Evolutionary conservation across 2,329 filamentous ascomycete species (phyloP).

Genomic region (Raffaelea albimanens): DNA sequence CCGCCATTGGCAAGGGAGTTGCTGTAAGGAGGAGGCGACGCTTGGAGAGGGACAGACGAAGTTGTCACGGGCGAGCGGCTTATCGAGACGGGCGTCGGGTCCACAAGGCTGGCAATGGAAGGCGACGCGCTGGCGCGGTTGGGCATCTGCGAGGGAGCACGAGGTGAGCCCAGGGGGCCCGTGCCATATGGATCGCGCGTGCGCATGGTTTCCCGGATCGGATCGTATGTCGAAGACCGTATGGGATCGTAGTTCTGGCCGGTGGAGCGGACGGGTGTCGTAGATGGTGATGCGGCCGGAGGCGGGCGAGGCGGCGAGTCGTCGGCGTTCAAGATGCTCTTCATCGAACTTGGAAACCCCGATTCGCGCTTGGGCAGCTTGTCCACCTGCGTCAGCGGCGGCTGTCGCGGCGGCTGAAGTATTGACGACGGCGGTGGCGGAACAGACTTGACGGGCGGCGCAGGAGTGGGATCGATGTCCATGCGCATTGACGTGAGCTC

Average conservation of each 20-base stretch:
- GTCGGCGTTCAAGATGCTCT: slow-evolving; percentile 46
- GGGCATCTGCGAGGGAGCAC: slow-evolving; percentile 30
- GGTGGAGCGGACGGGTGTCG: slow-evolving; percentile 49
- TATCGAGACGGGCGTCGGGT: slow-evolving; percentile 43
- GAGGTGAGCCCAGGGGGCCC: slow-evolving; percentile 41
- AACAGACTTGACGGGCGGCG: slow-evolving; percentile 8
- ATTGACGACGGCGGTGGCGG: slow-evolving; percentile 16
- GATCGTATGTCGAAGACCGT: slow-evolving; percentile 61
- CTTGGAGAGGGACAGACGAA: slow-evolving; percentile 17
- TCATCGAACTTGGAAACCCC: slow-evolving; percentile 39
- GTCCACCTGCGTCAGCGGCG: slow-evolving; percentile 21
- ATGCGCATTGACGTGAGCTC: slow-evolving; percentile 29
- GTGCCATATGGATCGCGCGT: slow-evolving; percentile 38
- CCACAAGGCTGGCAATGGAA: slow-evolving; percentile 83
- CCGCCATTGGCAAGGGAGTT: background rate
- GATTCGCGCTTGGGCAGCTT: slow-evolving; percentile 43
- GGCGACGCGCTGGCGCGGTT: slow-evolving; percentile 81
- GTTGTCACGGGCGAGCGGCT: slow-evolving; percentile 21
- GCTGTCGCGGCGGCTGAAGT: slow-evolving; percentile 15
- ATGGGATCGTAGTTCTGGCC: slow-evolving; percentile 88
- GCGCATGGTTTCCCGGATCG: slow-evolving; percentile 52
- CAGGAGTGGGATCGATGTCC: slow-evolving; percentile 20
- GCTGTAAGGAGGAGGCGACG: slow-evolving; percentile 22
- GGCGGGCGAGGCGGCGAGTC: slow-evolving; percentile 32
- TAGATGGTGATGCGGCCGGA: slow-evolving; percentile 16